Evolutionary conservation across 495 filamentous ascomycete genomes (phyloP).

Genomic region (Penicillium parvum): DNA sequence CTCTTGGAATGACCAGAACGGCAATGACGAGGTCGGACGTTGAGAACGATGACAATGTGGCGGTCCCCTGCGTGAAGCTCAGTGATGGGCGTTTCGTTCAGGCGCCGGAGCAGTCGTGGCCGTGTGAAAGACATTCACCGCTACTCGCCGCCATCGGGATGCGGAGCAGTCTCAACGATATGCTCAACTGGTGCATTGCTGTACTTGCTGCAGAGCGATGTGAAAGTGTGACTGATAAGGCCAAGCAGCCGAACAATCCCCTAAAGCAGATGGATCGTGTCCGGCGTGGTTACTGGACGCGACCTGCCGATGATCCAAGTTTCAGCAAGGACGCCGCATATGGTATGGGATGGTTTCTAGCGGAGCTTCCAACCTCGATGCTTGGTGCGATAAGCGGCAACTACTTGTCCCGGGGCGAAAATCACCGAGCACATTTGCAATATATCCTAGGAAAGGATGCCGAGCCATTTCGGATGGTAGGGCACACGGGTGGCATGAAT

Average conservation of each 20-base stretch:
- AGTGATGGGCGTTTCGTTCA: constrained; percentile 3
- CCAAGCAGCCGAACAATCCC: constrained; percentile 5
- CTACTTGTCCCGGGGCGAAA: background rate
- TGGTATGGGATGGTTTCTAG: constrained; percentile 16
- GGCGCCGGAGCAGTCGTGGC: constrained; percentile 2
- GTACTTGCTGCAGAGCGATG: constrained; percentile 9
- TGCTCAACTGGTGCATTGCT: constrained; percentile 15
- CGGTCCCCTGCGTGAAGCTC: constrained; percentile 1
- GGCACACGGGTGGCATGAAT: constrained; percentile 9
- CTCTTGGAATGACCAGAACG: constrained; percentile 26
- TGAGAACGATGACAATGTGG: constrained; percentile 9
- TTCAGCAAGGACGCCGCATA: constrained; percentile 9
- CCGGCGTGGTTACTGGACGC: constrained; percentile 14
- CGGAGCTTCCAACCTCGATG: constrained; percentile 13
- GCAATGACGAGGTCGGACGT: constrained; percentile 2
- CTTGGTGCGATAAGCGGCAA: constrained; percentile 10
- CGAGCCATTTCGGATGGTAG: constrained; percentile 2
- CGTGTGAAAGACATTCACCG: constrained; percentile 7
- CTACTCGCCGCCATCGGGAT: constrained; percentile 13
- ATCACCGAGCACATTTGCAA: constrained; percentile 2
- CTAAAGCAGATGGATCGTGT: constrained; percentile 14
- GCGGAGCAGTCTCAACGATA: constrained; percentile 15
- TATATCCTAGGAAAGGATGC: constrained; percentile 13
- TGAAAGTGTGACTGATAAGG: background rate
- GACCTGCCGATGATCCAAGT: constrained; percentile 11